A percentile compares a stretch with the other conserved stretches of the same genome.
Conservation (phyloP, 768 basidiomycete genomes). For the Boletus patriciae region DNA sequence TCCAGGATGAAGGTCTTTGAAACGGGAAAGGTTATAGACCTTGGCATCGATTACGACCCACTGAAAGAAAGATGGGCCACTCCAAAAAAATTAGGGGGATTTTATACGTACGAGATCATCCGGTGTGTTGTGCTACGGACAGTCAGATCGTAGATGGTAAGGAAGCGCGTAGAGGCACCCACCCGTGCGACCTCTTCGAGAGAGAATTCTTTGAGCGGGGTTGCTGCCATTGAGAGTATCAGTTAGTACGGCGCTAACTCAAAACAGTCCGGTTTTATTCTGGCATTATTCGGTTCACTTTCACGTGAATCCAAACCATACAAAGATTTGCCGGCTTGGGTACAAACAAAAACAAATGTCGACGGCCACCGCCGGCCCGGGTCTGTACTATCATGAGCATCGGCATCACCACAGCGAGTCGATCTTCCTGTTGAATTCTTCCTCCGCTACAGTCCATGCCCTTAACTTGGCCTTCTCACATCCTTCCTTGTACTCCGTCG, state of each 20-base stretch:
- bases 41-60: constrained; percentile 86
- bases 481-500: neutral
- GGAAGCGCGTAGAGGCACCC: constrained; percentile 6
- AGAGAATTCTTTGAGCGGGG: constrained; percentile 46
- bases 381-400: no score
- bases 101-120: constrained; percentile 63
- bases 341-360: neutral
- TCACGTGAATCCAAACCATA: constrained; percentile 10
- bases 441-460: neutral
- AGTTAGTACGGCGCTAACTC: neutral
- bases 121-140: constrained; percentile 63
- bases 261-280: constrained; percentile 1
- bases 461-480: neutral
- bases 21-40: constrained; percentile 80
- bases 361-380: no score
- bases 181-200: constrained; percentile 62
- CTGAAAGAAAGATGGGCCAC: constrained; percentile 34
- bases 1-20: constrained; percentile 81
- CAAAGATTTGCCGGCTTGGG: no score
- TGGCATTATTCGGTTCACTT: neutral
- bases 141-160: neutral
- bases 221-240: constrained; percentile 26
- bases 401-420: no score
- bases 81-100: neutral
- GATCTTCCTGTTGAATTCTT: neutral